Conservation (phyloP, 768 basidiomycete species). For the Coprinopsis sp. region DNA sequence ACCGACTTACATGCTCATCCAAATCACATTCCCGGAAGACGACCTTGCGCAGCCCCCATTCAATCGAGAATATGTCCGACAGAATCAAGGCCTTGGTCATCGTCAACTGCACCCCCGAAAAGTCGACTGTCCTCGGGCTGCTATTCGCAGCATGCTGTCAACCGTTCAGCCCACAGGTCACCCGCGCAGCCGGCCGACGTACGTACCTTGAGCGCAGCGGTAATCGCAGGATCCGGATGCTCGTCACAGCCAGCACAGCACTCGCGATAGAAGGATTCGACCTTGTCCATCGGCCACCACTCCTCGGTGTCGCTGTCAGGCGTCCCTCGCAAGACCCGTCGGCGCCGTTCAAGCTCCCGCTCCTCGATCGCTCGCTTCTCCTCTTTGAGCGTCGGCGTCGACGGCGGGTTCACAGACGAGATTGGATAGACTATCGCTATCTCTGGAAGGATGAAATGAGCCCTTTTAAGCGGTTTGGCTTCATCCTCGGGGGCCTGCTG, state of each 20-base stretch:
- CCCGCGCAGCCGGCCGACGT: constrained; percentile 1
- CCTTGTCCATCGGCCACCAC: constrained; percentile 84
- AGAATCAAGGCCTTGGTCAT: constrained; percentile 69
- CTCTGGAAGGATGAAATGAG: constrained; percentile 87
- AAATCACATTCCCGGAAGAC: constrained; percentile 84
- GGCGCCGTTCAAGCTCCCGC: constrained; percentile 63
- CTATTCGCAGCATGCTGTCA: constrained; percentile 46
- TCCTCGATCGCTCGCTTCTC: constrained; percentile 81
- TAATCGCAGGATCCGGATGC: constrained; percentile 56
- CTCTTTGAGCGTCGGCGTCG: constrained; percentile 69
- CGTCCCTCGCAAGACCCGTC: constrained; percentile 55
- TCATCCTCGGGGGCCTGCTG: constrained; percentile 38
- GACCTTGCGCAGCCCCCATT: constrained; percentile 88
- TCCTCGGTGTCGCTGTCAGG: constrained; percentile 41
- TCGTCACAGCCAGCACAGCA: constrained; percentile 80
- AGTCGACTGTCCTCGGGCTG: constrained; percentile 67
- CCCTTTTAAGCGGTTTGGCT: constrained; percentile 69
- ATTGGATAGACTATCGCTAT: constrained; percentile 90
- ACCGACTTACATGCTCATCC: constrained; percentile 63
- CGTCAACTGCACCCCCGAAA: constrained; percentile 76
- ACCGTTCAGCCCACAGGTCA: constrained; percentile 2
- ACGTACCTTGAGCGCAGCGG: constrained; percentile 66
- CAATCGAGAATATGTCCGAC: constrained; percentile 86
- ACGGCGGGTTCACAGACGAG: constrained; percentile 78
- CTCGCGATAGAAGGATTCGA: constrained; percentile 83